Percentiles rank a stretch among this genome's conserved stretches.
Conservation (phyloP, 2,329 filamentous ascomycete genomes). For the Ophiostoma fasciatum region DNA sequence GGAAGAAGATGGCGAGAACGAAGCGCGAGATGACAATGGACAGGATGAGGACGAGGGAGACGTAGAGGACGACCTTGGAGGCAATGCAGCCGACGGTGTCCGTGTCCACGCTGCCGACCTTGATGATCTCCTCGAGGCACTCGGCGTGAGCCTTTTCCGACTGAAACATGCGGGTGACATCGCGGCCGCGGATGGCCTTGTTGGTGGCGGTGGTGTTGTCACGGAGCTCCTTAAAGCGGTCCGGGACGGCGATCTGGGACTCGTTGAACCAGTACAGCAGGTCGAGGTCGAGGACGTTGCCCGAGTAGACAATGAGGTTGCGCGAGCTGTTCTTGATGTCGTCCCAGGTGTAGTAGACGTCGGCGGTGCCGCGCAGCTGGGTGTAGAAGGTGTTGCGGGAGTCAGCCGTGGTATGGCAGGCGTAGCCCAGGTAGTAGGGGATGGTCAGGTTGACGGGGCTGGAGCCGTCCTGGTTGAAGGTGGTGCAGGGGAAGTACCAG, state of each 20-base stretch:
- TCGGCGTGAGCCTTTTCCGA: slow-evolving; percentile 72
- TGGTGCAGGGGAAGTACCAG: slow-evolving; percentile 92
- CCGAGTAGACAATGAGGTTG: slow-evolving; percentile 88
- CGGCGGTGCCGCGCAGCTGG: slow-evolving; percentile 50
- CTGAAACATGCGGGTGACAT: slow-evolving; percentile 81
- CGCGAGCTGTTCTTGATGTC: slow-evolving; percentile 80
- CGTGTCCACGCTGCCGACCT: slow-evolving; percentile 89
- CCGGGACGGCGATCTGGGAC: slow-evolving; percentile 59
- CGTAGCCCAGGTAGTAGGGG: slow-evolving; percentile 69
- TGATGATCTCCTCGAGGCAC: slow-evolving; percentile 87
- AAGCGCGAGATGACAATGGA: slow-evolving; percentile 80
- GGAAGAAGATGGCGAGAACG: slow-evolving; percentile 75
- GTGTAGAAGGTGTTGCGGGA: slow-evolving; percentile 65
- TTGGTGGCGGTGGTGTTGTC: slow-evolving; percentile 46
- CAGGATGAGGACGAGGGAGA: slow-evolving; percentile 82
- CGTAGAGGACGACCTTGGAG: slow-evolving; percentile 90
- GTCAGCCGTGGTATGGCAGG: slow-evolving; percentile 64
- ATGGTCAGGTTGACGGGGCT: slow-evolving; percentile 57
- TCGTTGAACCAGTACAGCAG: slow-evolving; percentile 83
- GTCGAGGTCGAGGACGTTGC: slow-evolving; percentile 80
- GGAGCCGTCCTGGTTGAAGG: slow-evolving; percentile 90
- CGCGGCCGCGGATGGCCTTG: slow-evolving; percentile 58
- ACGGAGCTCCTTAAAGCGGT: slow-evolving; percentile 66
- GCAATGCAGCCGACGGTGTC: slow-evolving; percentile 96
- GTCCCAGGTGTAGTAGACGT: slow-evolving; percentile 94